Evolutionary conservation across 2,329 filamentous ascomycete genomes (phyloP).

Genomic region (Niveomyces coronatus): DNA sequence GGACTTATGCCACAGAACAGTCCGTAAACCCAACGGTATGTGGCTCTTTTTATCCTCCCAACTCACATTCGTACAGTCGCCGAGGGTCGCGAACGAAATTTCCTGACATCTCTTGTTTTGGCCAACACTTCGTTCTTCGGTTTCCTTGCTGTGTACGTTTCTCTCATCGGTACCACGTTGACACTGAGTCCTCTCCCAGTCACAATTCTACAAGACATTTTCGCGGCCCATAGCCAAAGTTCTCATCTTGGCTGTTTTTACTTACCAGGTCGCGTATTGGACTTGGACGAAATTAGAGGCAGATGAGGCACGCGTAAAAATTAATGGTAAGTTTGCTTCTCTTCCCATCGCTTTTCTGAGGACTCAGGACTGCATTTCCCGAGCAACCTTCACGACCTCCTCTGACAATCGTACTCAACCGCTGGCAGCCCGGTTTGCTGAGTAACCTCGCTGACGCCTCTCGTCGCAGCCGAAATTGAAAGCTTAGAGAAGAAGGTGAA

Average conservation of each 20-base stretch:
- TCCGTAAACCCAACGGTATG: conserved; percentile 9
- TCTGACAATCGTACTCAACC: no score
- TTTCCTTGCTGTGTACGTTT: no score
- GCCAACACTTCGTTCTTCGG: background rate
- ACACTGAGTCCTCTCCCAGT: no score
- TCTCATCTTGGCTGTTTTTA: conserved; percentile 63
- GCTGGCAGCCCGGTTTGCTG: background rate
- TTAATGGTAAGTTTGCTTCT: conserved; percentile 46
- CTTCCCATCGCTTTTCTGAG: no score
- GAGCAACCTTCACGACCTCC: no score
- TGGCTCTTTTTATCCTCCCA: background rate
- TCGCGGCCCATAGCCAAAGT: conserved; percentile 64
- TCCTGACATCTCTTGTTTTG: no score
- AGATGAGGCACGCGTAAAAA: conserved; percentile 53
- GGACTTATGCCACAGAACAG: conserved; percentile 7
- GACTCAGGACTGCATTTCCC: no score
- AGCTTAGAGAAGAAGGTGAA: conserved; percentile 8
- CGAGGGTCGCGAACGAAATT: no score
- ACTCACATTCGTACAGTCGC: no score
- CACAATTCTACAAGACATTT: conserved; percentile 65
- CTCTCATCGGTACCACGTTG: no score
- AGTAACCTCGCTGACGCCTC: background rate
- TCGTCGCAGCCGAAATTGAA: conserved; percentile 2
- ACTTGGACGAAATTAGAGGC: conserved; percentile 64
- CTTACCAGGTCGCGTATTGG: conserved; percentile 70